Conservation (phyloP, 139 green algal species). For the Zygnema circumcarinatum region DNA sequence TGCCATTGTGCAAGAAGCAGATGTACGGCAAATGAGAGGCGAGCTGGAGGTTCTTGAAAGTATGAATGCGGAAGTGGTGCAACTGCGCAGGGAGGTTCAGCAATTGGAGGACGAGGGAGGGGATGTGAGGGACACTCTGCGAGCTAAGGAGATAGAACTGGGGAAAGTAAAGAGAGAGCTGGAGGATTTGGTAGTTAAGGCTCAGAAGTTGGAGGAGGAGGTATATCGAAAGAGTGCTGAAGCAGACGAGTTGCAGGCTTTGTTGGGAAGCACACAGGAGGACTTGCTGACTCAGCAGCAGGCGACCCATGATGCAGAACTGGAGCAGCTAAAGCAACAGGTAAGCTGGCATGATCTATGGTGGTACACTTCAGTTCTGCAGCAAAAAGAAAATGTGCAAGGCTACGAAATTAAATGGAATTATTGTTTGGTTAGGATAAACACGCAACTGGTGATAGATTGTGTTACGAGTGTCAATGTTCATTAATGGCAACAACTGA, state of each 20-base stretch:
- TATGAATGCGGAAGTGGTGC: neutral
- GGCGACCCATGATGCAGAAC: neutral
- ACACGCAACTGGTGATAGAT: too few relatives aligned
- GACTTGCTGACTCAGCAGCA: neutral
- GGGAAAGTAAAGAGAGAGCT: neutral
- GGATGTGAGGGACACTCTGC: neutral
- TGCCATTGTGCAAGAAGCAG: neutral
- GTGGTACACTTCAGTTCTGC: too few relatives aligned
- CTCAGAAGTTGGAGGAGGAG: neutral
- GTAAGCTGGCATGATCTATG: too few relatives aligned
- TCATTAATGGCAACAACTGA: too few relatives aligned
- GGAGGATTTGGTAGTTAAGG: neutral
- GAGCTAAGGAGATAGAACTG: neutral
- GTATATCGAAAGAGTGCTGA: neutral
- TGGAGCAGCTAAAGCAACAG: neutral
- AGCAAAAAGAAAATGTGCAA: too few relatives aligned
- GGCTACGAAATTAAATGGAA: too few relatives aligned
- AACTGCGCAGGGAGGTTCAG: neutral
- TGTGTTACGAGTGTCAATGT: too few relatives aligned
- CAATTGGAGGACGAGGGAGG: neutral
- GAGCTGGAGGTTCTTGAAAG: neutral
- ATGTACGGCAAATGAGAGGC: neutral
- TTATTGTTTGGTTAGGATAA: too few relatives aligned
- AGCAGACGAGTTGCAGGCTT: neutral
- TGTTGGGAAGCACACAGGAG: neutral